Conservation (phyloP, 495 filamentous ascomycete genomes). For the Daldinia childiae region DNA sequence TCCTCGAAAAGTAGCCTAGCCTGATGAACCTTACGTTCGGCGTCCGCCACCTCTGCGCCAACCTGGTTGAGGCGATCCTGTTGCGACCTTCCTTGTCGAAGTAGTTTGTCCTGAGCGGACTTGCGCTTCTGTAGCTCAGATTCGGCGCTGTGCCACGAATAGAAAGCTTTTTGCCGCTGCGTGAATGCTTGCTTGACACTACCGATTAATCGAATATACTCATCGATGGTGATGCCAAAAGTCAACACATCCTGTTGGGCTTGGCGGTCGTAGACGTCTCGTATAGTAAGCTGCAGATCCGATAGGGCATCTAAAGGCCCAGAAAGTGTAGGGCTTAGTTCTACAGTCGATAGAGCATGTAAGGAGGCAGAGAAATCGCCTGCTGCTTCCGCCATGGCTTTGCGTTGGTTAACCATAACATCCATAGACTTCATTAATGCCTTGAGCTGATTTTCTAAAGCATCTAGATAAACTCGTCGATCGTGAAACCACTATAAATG, state of each 20-base stretch:
- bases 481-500: conserved; percentile 90
- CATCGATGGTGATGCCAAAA: conserved; percentile 95
- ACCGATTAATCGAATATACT: conserved; percentile 95
- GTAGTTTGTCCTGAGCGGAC: conserved; percentile 85
- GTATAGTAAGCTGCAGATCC: conserved; percentile 90
- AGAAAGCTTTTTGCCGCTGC: conserved; percentile 93
- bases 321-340: conserved; percentile 88
- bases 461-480: conserved; percentile 90
- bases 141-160: conserved; percentile 90
- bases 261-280: conserved; percentile 94
- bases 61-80: conserved; percentile 93
- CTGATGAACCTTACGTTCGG: conserved; percentile 92
- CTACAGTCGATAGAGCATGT: conserved; percentile 87
- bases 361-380: conserved; percentile 91
- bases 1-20: conserved; percentile 92
- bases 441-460: conserved; percentile 93
- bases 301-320: conserved; percentile 88
- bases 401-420: conserved; percentile 87
- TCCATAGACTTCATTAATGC: conserved; percentile 93
- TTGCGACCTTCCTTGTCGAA: conserved; percentile 91
- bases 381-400: conserved; percentile 90
- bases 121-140: conserved; percentile 87
- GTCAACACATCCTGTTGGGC: conserved; percentile 97
- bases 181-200: conserved; percentile 90
- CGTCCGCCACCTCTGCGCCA: conserved; percentile 89